These are phyloP conservation scores for Boletellus emodensis DNA, from an alignment of 768 basidiomycete species.

Conservation along the genomic window DNA sequence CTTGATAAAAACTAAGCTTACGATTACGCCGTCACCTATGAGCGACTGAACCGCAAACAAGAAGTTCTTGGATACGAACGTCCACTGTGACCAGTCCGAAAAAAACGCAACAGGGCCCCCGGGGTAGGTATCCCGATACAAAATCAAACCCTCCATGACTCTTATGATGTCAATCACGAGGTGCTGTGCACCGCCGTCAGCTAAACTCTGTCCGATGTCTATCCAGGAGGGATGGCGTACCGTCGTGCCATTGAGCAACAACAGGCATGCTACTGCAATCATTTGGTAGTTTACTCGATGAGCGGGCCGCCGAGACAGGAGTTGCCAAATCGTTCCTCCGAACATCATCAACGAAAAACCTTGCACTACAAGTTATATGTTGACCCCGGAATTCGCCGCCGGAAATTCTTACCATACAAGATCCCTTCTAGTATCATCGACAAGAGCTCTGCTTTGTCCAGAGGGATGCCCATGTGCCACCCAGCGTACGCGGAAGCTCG, in stretches of 20 bases:
- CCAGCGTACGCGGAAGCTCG: too few species aligned
- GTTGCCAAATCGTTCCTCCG: constrained; percentile 24
- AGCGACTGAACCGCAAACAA: constrained; percentile 1
- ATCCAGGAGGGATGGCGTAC: constrained; percentile 7
- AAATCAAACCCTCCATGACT: constrained; percentile 19
- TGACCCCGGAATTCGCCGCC: neutral
- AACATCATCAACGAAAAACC: constrained; percentile 36
- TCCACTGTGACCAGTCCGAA: constrained; percentile 13
- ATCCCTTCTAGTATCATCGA: constrained; percentile 6
- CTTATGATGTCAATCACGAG: constrained; percentile 21
- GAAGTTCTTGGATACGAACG: constrained; percentile 2
- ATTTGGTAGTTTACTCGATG: constrained; percentile 14
- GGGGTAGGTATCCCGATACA: constrained; percentile 13
- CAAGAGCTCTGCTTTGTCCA: constrained; percentile 3
- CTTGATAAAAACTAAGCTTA: neutral
- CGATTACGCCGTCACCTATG: constrained; percentile 5
- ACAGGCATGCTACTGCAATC: constrained; percentile 15
- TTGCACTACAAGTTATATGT: neutral
- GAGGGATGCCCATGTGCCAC: neutral
- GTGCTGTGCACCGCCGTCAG: constrained; percentile 13
- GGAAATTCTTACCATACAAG: constrained; percentile 7
- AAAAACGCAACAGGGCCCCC: constrained; percentile 27
- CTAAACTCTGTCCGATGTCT: neutral
- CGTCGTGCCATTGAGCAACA: constrained; percentile 24
- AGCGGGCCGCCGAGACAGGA: constrained; percentile 10